Percentiles rank a stretch among this genome's conserved stretches.
Evolutionary conservation across 2,329 filamentous ascomycete genomes (phyloP).

Genomic region (Ambrosiella beaveri): DNA sequence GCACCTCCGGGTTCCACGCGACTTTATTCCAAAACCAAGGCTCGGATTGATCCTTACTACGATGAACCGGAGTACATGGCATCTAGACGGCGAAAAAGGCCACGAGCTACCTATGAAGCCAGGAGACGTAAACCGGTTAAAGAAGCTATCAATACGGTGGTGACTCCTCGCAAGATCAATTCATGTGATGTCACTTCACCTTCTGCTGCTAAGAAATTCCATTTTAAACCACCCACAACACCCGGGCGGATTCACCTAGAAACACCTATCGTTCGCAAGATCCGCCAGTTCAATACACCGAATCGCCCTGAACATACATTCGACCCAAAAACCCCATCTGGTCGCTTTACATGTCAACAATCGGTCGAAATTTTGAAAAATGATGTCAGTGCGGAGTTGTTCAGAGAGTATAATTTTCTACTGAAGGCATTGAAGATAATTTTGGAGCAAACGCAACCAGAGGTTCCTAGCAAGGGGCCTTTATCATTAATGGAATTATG

Average conservation of each 20-base stretch:
- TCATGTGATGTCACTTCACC: neutral
- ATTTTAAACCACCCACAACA: slow-evolving; percentile 8
- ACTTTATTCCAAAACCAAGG: neutral
- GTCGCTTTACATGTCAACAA: neutral
- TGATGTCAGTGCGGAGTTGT: slow-evolving; percentile 2
- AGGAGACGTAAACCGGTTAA: neutral
- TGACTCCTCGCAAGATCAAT: neutral
- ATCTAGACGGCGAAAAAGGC: neutral
- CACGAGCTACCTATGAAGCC: neutral
- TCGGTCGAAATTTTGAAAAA: neutral
- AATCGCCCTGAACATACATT: neutral
- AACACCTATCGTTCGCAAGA: slow-evolving; percentile 18
- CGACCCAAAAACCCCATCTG: slow-evolving; percentile 1
- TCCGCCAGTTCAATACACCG: slow-evolving; percentile 15
- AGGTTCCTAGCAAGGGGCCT: neutral
- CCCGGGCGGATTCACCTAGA: slow-evolving; percentile 17
- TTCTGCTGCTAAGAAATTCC: neutral
- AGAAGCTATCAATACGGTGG: neutral
- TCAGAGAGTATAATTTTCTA: slow-evolving; percentile 10
- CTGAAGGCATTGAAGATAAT: slow-evolving; percentile 5
- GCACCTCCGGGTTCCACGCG: neutral
- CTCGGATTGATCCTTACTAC: neutral
- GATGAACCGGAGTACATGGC: neutral
- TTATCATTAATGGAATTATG: slow-evolving; percentile 22
- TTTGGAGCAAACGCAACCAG: neutral